These are phyloP conservation scores for Globisporangium abappressorium DNA, from an alignment of 352 stramenopile species.

Conservation along the genomic window DNA sequence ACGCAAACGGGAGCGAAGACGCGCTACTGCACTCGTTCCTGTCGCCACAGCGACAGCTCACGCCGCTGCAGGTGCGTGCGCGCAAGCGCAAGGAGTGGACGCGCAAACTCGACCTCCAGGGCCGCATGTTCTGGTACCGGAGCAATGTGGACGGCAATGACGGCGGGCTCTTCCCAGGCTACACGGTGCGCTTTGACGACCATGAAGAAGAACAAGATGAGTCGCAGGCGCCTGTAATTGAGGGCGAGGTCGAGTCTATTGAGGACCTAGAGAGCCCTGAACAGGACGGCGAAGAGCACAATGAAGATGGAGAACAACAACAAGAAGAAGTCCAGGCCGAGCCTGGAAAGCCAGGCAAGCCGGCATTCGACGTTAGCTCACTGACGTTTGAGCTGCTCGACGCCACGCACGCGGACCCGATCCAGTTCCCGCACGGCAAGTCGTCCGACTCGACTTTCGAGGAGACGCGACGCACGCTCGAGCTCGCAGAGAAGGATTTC, in stretches of 20 bases:
- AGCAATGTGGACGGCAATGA: constrained; percentile 1
- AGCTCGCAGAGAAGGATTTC: constrained; percentile 48
- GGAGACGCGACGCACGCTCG: constrained; percentile 28
- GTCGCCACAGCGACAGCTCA: constrained; percentile 10
- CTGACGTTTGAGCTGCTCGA: background rate
- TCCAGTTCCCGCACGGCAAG: constrained; percentile 1
- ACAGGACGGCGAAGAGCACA: background rate
- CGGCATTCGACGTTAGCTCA: background rate
- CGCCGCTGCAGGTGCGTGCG: background rate
- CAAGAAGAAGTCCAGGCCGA: background rate
- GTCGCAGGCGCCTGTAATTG: background rate
- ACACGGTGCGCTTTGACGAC: constrained; percentile 2
- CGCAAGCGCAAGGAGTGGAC: constrained; percentile 52
- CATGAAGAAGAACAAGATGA: background rate
- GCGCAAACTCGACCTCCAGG: constrained; percentile 50
- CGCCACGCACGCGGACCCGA: background rate
- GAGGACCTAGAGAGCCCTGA: background rate
- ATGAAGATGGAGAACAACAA: background rate
- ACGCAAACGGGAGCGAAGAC: constrained; percentile 91
- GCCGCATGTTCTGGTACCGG: constrained; percentile 58
- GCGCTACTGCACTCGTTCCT: constrained; percentile 85
- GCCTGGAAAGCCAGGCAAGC: background rate
- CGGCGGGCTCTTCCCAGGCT: background rate
- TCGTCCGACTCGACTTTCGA: background rate
- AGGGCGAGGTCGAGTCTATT: background rate